Conservation (phyloP, 805 yeast genomes). For the Torulaspora franciscae region DNA sequence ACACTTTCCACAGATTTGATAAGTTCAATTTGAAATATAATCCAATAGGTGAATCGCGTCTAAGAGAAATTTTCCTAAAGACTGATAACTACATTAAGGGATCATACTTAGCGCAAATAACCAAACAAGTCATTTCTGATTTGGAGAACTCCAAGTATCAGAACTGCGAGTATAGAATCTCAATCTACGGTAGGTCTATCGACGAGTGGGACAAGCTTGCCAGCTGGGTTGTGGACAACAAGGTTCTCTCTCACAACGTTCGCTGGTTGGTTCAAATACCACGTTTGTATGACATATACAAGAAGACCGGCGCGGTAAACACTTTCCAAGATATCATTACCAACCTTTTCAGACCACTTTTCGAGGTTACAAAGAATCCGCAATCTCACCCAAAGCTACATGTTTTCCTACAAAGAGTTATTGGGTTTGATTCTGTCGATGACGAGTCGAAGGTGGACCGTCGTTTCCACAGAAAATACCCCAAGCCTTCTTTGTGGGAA, state of each 20-base stretch:
- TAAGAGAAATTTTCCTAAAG: conserved; percentile 91
- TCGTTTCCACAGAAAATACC: conserved; percentile 74
- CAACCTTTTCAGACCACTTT: conserved; percentile 81
- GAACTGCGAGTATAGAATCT: conserved; percentile 94
- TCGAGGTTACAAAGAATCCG: conserved; percentile 86
- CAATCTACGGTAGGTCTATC: conserved; percentile 82
- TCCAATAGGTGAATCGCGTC: conserved; percentile 96
- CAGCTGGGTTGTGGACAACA: conserved; percentile 90
- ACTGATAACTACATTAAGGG: conserved; percentile 93
- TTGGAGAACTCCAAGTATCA: conserved; percentile 93
- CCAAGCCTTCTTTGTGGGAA: conserved; percentile 83
- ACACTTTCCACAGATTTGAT: conserved; percentile 95
- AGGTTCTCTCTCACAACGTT: conserved; percentile 85
- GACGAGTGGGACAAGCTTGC: conserved; percentile 97
- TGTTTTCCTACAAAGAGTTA: conserved; percentile 84
- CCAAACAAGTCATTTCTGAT: conserved; percentile 90
- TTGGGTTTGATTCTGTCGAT: conserved; percentile 97
- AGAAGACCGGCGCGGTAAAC: conserved; percentile 61
- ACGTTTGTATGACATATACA: conserved; percentile 84
- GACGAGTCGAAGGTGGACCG: conserved; percentile 93
- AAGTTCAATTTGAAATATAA: conserved; percentile 95
- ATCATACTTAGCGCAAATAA: conserved; percentile 83
- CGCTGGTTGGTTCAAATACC: conserved; percentile 98
- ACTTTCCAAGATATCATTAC: conserved; percentile 71
- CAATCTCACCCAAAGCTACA: conserved; percentile 83